Evolutionary conservation across 2,329 filamentous ascomycete genomes (phyloP).

Genomic region (Hypocrella siamensis): DNA sequence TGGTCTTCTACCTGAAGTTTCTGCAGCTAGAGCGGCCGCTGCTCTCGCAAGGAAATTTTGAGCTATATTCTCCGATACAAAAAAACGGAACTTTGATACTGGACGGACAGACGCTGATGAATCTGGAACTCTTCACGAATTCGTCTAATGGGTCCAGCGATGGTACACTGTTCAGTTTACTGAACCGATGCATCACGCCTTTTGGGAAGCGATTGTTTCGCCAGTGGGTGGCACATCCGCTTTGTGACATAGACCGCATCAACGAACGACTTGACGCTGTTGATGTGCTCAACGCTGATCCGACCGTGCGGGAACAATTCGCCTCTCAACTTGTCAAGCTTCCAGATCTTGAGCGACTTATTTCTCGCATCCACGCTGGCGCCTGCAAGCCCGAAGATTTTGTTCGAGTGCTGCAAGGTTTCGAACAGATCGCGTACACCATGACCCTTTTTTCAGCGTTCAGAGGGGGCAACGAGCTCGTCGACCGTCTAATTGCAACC

Average conservation of each 20-base stretch:
- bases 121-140: conserved; percentile 94
- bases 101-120: conserved; percentile 92
- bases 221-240: conserved; percentile 92
- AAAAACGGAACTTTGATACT: conserved; percentile 83
- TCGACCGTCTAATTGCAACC: conserved; percentile 64
- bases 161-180: conserved; percentile 76
- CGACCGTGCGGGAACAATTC: conserved; percentile 69
- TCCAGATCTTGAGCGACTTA: conserved; percentile 84
- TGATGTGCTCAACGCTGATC: conserved; percentile 77
- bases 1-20: conserved; percentile 72
- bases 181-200: conserved; percentile 89
- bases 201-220: conserved; percentile 94
- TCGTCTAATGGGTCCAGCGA: conserved; percentile 72
- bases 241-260: conserved; percentile 75
- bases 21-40: conserved; percentile 82
- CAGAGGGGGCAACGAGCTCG: conserved; percentile 63
- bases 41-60: conserved; percentile 80
- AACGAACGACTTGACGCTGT: conserved; percentile 91
- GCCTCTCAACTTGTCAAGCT: conserved; percentile 77
- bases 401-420: conserved; percentile 82
- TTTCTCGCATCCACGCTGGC: conserved; percentile 86
- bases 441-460: conserved; percentile 64
- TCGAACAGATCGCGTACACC: conserved; percentile 94
- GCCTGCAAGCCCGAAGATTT: conserved; percentile 88
- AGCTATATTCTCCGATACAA: conserved; percentile 79